Percentiles rank a stretch among this genome's conserved stretches.
phyloP scores from a whole-genome alignment of 2,329 filamentous ascomycete species.

The Aspergillus transmontanensis region DNA sequence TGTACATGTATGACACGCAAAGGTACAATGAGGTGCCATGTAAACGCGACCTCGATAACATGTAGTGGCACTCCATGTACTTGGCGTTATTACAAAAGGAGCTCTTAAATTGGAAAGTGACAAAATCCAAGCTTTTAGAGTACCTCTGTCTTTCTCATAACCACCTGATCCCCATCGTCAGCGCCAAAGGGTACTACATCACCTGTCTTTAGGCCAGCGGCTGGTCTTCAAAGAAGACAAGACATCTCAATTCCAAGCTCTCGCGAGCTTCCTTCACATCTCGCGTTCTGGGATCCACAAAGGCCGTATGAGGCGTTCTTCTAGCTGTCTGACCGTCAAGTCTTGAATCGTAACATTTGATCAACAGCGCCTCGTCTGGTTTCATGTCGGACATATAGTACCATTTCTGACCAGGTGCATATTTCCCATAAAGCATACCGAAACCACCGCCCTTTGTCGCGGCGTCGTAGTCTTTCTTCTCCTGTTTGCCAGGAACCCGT shows the following conservation, averaged over 20 bases:
- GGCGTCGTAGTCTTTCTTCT: background rate
- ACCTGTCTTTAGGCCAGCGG: background rate
- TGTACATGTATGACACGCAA: too few relatives aligned
- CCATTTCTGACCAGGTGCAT: conserved; percentile 6
- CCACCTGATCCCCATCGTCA: background rate
- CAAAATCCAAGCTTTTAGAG: too few relatives aligned
- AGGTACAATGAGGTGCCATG: too few relatives aligned
- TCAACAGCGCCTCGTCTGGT: conserved; percentile 3
- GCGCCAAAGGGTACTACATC: background rate
- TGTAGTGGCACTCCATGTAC: too few relatives aligned
- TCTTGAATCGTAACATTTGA: conserved; percentile 10
- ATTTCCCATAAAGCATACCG: background rate
- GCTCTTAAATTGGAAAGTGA: too few relatives aligned
- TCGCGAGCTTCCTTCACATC: background rate
- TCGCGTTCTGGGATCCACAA: conserved; percentile 5
- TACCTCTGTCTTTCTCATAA: background rate
- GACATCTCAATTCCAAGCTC: conserved; percentile 10
- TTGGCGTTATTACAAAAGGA: too few relatives aligned
- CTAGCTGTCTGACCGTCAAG: background rate
- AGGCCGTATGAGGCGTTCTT: conserved; percentile 7
- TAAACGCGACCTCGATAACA: too few relatives aligned
- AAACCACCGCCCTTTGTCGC: background rate
- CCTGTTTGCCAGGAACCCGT: background rate
- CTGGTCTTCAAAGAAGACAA: conserved; percentile 6
- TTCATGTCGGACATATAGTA: conserved; percentile 10